phyloP scores from a whole-genome alignment of 345 rosid genomes.

The Pugionium cornutum region DNA sequence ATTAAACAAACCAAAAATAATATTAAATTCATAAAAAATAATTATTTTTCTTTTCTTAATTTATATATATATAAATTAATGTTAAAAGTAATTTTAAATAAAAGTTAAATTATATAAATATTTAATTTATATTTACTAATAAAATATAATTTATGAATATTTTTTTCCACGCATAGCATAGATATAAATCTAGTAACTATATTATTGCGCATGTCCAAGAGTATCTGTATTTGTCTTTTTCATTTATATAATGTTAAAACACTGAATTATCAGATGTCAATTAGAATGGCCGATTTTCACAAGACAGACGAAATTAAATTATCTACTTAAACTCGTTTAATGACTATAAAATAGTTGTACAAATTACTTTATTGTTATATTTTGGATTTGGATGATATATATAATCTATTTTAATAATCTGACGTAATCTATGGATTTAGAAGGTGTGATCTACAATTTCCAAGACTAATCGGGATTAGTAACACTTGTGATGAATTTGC shows the following conservation, averaged over 20 bases:
- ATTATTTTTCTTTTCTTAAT: too few relatives aligned
- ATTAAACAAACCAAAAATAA: too few relatives aligned
- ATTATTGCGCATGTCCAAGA: conserved; percentile 35
- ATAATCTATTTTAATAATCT: too few relatives aligned
- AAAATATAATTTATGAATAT: too few relatives aligned
- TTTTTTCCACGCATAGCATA: too few relatives aligned
- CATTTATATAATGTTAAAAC: not conserved
- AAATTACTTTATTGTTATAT: too few relatives aligned
- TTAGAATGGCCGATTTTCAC: conserved; percentile 10
- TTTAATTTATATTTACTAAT: too few relatives aligned
- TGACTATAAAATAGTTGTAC: not conserved
- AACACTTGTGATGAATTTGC: not conserved
- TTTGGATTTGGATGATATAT: not conserved
- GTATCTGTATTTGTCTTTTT: not conserved
- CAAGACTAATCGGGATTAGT: conserved; percentile 9
- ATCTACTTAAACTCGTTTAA: not conserved
- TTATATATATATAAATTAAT: too few relatives aligned
- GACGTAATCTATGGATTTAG: not conserved
- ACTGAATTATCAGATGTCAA: conserved; percentile 11
- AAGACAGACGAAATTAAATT: not conserved
- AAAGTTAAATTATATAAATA: too few relatives aligned
- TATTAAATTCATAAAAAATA: too few relatives aligned
- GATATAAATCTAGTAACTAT: not conserved
- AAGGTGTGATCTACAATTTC: conserved; percentile 14
- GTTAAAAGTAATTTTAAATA: too few relatives aligned